phyloP scores from a whole-genome alignment of 768 basidiomycete genomes.

The Exsudoporus frostii region DNA sequence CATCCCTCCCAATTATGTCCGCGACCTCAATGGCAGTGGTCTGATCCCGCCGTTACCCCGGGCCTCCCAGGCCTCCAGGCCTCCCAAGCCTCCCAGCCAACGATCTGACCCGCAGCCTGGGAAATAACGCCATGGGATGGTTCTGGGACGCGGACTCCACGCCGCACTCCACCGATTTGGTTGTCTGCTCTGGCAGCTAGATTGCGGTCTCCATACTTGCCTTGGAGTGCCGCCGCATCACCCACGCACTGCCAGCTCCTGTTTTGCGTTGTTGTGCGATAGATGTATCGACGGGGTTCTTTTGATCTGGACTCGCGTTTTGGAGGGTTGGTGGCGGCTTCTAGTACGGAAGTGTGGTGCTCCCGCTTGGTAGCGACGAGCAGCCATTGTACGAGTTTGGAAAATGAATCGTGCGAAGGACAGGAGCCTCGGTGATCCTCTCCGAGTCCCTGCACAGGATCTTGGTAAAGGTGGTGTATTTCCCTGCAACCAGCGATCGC shows the following conservation, averaged over 20 bases:
- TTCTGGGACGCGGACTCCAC: neutral
- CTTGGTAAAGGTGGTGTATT: too few species aligned
- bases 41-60: neutral
- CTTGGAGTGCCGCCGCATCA: conserved; percentile 1
- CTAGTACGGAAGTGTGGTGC: neutral
- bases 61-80: neutral
- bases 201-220: neutral
- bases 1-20: too few species aligned
- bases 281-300: neutral
- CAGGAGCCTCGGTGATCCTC: neutral
- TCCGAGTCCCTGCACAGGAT: too few species aligned
- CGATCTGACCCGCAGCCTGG: neutral
- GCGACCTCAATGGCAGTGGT: neutral
- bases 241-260: too few species aligned
- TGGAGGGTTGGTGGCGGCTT: neutral
- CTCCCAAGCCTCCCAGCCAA: neutral
- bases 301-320: neutral
- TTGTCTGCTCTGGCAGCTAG: neutral
- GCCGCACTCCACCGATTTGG: conserved; percentile 2
- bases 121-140: neutral
- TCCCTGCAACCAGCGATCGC: too few species aligned
- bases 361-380: neutral
- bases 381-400: neutral
- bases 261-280: too few species aligned
- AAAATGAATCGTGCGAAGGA: neutral